Base-by-base conservation (phyloP, 768 basidiomycete species). In the Coprinellus micaceus region DNA sequence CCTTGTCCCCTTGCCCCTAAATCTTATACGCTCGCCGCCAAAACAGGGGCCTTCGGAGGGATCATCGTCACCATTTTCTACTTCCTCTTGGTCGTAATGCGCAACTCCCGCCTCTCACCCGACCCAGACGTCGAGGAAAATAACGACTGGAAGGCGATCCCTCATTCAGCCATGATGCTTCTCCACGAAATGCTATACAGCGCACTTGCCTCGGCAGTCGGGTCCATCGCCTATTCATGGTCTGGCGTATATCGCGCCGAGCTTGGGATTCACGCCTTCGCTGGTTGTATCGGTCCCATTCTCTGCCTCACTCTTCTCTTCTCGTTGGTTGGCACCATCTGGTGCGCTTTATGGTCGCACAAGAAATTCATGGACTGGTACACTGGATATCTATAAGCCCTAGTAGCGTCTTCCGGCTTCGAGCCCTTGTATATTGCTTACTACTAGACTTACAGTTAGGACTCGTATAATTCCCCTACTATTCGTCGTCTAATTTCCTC, bases 41-140 rank as follows among this genome's bases (percentile, higher is more conserved):
- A 61, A 55, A 58, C 64, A 47, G 68, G 68, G 19, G 64, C 63
- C 3, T 49, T 49, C 47, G 47, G 47, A 10, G 47, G 47, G 10
- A 49, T 30, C 12, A 28, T 49, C 47, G 47, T 49, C 47, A 49
- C 47, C 26, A 49, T 30, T 1, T 49, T 49, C 47, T 49, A 49
- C 47, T 28, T 49, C 28, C 26, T 49, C 15, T 28, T 49, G 4
- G 25, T 29, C 10, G 26, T 49, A 28, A 49, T 28, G 25, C 24
- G 47, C 13, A 49, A 28, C 6, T 15, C 28, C 15, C 47, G 15
- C 4, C 10, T 7, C 47, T 15, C 19, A 15, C 5, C 10, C 26
- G 47, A 28, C 47, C 15, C 13, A 12, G 47, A 49, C 22, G 36
- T 9, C 26, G 28, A 49, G 28, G 28, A 12, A 4, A 28, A 25